These are phyloP conservation scores for Chionographis japonica DNA, from an alignment of 106 monocot genomes.

Conservation along the genomic window DNA sequence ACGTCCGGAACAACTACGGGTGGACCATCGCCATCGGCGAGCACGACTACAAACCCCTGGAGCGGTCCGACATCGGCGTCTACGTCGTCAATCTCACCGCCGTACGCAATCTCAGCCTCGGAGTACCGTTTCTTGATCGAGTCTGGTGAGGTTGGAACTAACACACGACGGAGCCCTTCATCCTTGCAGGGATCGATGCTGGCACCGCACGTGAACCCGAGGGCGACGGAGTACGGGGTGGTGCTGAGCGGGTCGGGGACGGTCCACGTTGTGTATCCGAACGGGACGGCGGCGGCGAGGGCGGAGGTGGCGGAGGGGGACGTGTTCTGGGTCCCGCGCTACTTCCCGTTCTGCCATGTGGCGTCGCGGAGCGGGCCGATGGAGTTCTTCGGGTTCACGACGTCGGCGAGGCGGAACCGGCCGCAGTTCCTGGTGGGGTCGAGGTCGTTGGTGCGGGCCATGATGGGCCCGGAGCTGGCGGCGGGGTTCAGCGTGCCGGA, in stretches of 20 bases:
- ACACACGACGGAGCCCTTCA: too few species aligned
- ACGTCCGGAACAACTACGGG: conserved; percentile 63
- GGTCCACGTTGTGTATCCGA: conserved; percentile 74
- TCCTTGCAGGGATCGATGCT: conserved; percentile 72
- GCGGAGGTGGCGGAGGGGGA: conserved; percentile 64
- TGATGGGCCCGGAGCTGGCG: conserved; percentile 80
- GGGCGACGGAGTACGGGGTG: conserved; percentile 75
- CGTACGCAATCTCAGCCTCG: conserved; percentile 13
- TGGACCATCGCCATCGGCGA: conserved; percentile 61
- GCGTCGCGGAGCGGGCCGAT: conserved; percentile 58
- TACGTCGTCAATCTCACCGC: conserved; percentile 72
- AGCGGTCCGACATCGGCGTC: conserved; percentile 54
- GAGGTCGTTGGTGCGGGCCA: conserved; percentile 45
- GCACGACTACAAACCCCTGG: conserved; percentile 55
- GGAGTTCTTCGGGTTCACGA: conserved; percentile 87
- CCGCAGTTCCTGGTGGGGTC: conserved; percentile 77
- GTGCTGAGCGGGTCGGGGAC: conserved; percentile 55
- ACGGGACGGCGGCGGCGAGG: conserved; percentile 79
- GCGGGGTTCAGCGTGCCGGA: conserved; percentile 54
- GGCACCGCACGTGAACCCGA: conserved; percentile 80
- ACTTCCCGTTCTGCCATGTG: conserved; percentile 86
- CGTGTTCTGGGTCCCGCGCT: conserved; percentile 73
- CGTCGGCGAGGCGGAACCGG: conserved; percentile 54
- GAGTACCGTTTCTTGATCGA: not conserved
- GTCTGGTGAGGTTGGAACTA: too few species aligned